Conservation (phyloP, 1,284 basidiomycete species). For the Papiliotrema nemorosa region DNA sequence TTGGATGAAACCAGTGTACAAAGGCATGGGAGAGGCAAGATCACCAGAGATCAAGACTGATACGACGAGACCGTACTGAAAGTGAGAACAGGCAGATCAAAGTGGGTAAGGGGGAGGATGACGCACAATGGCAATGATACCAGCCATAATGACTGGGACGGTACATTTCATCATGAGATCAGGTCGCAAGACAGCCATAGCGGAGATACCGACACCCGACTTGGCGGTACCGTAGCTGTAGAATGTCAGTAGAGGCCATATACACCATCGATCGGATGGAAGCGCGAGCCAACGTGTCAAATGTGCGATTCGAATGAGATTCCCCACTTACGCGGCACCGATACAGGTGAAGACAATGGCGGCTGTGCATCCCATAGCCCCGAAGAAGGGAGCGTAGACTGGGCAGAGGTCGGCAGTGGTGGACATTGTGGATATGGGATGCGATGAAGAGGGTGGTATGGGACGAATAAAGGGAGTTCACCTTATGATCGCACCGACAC, state of each 20-base stretch:
- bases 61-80: constrained; percentile 82
- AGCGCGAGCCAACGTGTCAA: neutral
- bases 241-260: neutral
- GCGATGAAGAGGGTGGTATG: neutral
- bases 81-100: neutral
- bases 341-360: constrained; percentile 94
- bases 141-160: constrained; percentile 98
- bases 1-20: constrained; percentile 82
- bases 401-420: constrained; percentile 74
- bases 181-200: constrained; percentile 93
- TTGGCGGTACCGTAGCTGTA: constrained; percentile 81
- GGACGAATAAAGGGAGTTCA: neutral
- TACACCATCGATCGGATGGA: neutral
- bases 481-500: neutral
- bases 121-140: constrained; percentile 85
- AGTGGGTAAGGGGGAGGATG: neutral
- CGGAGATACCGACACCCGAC: constrained; percentile 97
- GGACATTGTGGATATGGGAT: constrained; percentile 56
- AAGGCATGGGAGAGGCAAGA: constrained; percentile 57
- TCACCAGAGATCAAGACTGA: constrained; percentile 78
- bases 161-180: constrained; percentile 95
- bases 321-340: constrained; percentile 50
- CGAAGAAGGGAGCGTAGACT: constrained; percentile 95
- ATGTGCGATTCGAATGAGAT: too few species aligned
- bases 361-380: constrained; percentile 93